Conservation (phyloP, 495 filamentous ascomycete genomes). For the Hypomontagnella submonticulosa region DNA sequence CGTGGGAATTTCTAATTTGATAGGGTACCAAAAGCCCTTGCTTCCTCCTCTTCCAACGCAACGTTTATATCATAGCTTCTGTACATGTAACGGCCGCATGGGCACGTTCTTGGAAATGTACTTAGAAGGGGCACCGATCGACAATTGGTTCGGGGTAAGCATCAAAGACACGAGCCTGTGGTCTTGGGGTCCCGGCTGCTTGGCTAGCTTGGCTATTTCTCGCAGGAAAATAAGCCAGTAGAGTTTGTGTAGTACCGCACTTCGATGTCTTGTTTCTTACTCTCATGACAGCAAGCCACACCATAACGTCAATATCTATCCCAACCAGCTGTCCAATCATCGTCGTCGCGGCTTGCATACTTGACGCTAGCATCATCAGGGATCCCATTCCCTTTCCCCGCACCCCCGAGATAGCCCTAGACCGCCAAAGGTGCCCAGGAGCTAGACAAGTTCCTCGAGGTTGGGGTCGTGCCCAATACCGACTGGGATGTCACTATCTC, state of each 20-base stretch:
- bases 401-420: constrained; percentile 34
- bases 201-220: constrained; percentile 14
- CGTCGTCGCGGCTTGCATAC: constrained; percentile 22
- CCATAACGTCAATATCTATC: constrained; percentile 22
- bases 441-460: neutral
- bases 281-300: constrained; percentile 28
- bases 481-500: neutral
- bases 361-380: constrained; percentile 24
- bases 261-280: constrained; percentile 11
- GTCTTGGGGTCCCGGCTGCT: neutral
- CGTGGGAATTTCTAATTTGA: constrained; percentile 3
- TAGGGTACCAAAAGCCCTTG: constrained; percentile 23
- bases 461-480: constrained; percentile 20
- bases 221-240: constrained; percentile 15
- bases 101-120: constrained; percentile 3
- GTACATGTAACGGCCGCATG: constrained; percentile 11
- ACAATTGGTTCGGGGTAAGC: constrained; percentile 9
- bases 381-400: constrained; percentile 41
- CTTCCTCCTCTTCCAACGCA: constrained; percentile 27
- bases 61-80: constrained; percentile 29
- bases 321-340: constrained; percentile 25
- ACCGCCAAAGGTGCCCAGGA: constrained; percentile 12
- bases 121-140: constrained; percentile 13
- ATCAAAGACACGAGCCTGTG: constrained; percentile 1
- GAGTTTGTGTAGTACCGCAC: constrained; percentile 22